Conservation (phyloP, 2,329 filamentous ascomycete species). For the Phoma herbarum region DNA sequence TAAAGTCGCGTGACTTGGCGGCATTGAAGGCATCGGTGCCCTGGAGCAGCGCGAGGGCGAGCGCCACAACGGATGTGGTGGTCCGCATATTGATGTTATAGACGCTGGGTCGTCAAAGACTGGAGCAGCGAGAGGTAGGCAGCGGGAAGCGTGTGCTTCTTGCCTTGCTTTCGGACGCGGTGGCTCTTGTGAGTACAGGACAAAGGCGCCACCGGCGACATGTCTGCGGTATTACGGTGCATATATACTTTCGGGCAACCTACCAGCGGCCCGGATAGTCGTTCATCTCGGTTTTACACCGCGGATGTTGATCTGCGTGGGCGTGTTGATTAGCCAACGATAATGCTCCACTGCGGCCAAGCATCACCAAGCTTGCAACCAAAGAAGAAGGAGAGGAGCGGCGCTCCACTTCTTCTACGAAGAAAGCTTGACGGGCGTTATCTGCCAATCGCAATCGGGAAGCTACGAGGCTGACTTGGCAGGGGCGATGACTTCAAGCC, state of each 20-base stretch:
- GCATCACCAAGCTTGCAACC: constrained; percentile 16
- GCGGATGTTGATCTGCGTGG: constrained; percentile 10
- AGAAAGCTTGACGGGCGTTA: constrained; percentile 21
- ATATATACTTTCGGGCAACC: constrained; percentile 13
- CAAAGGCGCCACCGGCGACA: constrained; percentile 10
- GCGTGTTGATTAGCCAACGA: constrained; percentile 10
- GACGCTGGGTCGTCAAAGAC: constrained; percentile 1
- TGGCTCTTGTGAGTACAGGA: constrained; percentile 7
- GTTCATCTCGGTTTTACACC: constrained; percentile 4
- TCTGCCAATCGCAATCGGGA: constrained; percentile 16
- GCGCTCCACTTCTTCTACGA: neutral
- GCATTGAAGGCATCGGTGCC: constrained; percentile 32
- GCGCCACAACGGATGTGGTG: constrained; percentile 30
- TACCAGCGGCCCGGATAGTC: neutral
- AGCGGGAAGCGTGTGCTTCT: neutral
- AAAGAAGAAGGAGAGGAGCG: constrained; percentile 10
- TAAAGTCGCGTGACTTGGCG: constrained; percentile 33
- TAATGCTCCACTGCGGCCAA: constrained; percentile 1
- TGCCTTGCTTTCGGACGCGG: constrained; percentile 6
- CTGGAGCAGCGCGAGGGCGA: constrained; percentile 39
- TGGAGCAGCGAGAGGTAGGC: constrained; percentile 1
- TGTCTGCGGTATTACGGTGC: neutral
- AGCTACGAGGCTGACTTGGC: neutral
- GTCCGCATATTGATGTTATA: constrained; percentile 34
- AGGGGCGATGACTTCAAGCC: neutral